These are phyloP conservation scores for Vigna unguiculata DNA, from an alignment of 306 rosid genomes.

Conservation along the genomic window DNA sequence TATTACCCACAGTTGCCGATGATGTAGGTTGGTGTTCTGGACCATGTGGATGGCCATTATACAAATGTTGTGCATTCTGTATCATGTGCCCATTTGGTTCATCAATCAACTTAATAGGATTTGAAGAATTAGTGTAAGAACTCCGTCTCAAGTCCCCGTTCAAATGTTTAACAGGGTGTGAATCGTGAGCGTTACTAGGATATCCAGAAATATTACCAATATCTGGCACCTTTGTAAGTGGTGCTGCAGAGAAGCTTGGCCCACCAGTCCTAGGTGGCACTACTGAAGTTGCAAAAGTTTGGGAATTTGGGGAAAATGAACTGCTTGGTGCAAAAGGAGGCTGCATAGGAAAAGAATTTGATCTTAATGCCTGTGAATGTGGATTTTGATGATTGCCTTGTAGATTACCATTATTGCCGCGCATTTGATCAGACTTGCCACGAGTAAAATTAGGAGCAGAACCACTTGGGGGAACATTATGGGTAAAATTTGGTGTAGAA, in stretches of 20 bases:
- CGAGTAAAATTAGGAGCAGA: constrained; percentile 53
- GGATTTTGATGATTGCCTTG: constrained; percentile 54
- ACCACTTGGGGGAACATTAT: constrained; percentile 47
- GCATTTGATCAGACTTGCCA: constrained; percentile 52
- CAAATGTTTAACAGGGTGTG: constrained; percentile 51
- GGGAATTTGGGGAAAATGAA: constrained; percentile 53
- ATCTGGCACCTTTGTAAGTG: constrained; percentile 54
- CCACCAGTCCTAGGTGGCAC: constrained; percentile 59
- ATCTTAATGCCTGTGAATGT: constrained; percentile 57
- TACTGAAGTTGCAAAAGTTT: constrained; percentile 54
- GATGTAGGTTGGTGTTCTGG: constrained; percentile 53
- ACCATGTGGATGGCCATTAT: constrained; percentile 54
- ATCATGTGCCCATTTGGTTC: constrained; percentile 59
- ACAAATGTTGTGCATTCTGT: constrained; percentile 56
- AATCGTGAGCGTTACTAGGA: constrained; percentile 51
- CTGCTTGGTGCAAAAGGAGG: constrained; percentile 57
- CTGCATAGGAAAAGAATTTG: constrained; percentile 55
- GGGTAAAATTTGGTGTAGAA: background rate
- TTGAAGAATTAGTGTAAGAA: constrained; percentile 47
- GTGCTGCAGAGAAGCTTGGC: constrained; percentile 57
- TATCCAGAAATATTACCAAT: constrained; percentile 61
- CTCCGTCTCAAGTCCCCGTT: constrained; percentile 58
- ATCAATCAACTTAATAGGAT: constrained; percentile 45
- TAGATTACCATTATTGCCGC: constrained; percentile 56
- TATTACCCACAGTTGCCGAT: constrained; percentile 45